Base-by-base conservation (phyloP, 2,329 filamentous ascomycete genomes). In the Thermoascus crustaceus region DNA sequence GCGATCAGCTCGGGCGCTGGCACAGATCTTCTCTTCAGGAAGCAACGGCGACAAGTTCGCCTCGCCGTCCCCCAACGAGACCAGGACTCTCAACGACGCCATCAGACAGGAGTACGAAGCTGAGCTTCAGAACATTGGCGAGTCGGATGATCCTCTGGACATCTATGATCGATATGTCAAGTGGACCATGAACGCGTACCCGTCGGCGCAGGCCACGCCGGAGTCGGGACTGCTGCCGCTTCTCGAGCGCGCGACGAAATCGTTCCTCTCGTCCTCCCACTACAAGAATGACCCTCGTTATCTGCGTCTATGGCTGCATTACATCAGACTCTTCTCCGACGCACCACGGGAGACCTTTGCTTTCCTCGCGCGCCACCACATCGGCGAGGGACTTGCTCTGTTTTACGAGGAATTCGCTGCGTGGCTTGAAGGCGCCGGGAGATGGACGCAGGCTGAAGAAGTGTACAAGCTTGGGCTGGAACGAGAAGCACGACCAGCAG, bases 401-500 rank as follows among this genome's bases (percentile, higher is more conserved):
- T 98, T 87, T 60, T 98, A 98, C 61, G 91, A 98, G 58, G 91
- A 96, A 54, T 98, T 94, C 55, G 88, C 91, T 1, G 82, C 78
- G 1, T 96, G 88, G 85, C 69, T 98, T 5, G 91, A 98, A 64
- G 72, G 77, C 22, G 83, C 80, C 5, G 83, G 79, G 9, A 73
- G 89, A 44, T 95, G 86, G 83, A 74, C 71, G 14, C 91, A 98
- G 59, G 89, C 91, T 1, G 87, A 94, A 49, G 91, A 98, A 59
- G 84, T 98, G 1, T 96, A 93, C 58, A 80, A 81, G 49, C 69
- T 94, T 45, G 91, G 91, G 2, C 82, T 98, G 35, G 85, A 95
- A 58, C 79, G 80, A 26, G 87, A 93, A 50, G 91, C 91, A 3
- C 75, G 85, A 23, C 91, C 91, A 2, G 73, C 76, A 0, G 81